Evolutionary conservation across 805 yeast genomes (phyloP).

Genomic region (Lachancea dasiensis): DNA sequence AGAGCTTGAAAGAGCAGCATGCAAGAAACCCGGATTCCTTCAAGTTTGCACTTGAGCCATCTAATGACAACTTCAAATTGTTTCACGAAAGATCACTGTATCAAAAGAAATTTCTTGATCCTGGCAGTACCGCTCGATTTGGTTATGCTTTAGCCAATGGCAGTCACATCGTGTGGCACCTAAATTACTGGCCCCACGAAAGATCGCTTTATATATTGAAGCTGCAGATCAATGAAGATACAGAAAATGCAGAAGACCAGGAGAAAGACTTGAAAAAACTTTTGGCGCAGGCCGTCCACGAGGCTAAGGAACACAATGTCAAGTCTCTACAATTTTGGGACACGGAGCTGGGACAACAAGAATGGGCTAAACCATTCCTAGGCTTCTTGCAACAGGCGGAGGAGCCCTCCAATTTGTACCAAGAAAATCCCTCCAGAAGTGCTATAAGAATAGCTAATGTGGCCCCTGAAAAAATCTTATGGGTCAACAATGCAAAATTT

Average conservation of each 20-base stretch:
- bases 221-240: conserved; percentile 16
- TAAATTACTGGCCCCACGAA: conserved; percentile 34
- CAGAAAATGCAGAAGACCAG: conserved; percentile 3
- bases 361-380: conserved; percentile 19
- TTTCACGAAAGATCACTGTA: conserved; percentile 36
- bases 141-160: conserved; percentile 30
- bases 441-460: conserved; percentile 34
- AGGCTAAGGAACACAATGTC: conserved; percentile 29
- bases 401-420: conserved; percentile 19
- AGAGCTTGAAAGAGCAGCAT: conserved; percentile 19
- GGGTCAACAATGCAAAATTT: conserved; percentile 44
- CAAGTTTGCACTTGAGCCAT: conserved; percentile 35
- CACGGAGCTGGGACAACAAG: conserved; percentile 29
- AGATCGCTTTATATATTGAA: conserved; percentile 28
- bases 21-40: conserved; percentile 16
- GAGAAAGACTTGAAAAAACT: conserved; percentile 26
- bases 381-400: conserved; percentile 20
- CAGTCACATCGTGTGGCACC: conserved; percentile 41
- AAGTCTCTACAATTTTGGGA: conserved; percentile 37
- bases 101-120: conserved; percentile 19
- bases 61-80: conserved; percentile 37
- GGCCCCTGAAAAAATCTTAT: conserved; percentile 23
- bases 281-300: conserved; percentile 31
- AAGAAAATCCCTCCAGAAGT: conserved; percentile 33
- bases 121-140: conserved; percentile 16